These are phyloP conservation scores for Agrocybe pediades DNA, from an alignment of 768 basidiomycete genomes.

Conservation along the genomic window DNA sequence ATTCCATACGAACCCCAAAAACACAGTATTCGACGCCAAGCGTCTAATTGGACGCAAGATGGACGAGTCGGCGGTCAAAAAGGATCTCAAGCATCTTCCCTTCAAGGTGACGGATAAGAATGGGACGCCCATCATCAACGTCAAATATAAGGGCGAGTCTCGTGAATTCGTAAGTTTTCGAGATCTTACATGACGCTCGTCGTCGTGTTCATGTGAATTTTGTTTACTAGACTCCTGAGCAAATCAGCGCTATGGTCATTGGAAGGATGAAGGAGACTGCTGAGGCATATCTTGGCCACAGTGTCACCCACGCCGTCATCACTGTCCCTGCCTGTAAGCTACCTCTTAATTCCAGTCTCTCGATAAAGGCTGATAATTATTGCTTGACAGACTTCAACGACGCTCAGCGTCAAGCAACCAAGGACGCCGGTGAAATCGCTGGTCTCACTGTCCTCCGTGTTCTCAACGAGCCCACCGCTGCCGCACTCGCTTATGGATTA, in stretches of 20 bases:
- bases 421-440: slow-evolving; percentile 66
- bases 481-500: slow-evolving; percentile 71
- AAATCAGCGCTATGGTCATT: slow-evolving; percentile 69
- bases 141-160: slow-evolving; percentile 59
- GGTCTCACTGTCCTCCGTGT: slow-evolving; percentile 67
- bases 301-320: slow-evolving; percentile 61
- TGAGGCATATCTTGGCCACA: slow-evolving; percentile 66
- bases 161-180: slow-evolving; percentile 51
- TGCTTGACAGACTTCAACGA: slow-evolving; percentile 54
- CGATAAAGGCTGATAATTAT: slow-evolving; percentile 15
- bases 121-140: slow-evolving; percentile 78
- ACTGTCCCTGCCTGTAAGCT: slow-evolving; percentile 58
- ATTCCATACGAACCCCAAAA: slow-evolving; percentile 86
- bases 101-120: slow-evolving; percentile 74
- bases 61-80: slow-evolving; percentile 76
- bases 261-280: slow-evolving; percentile 73
- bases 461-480: slow-evolving; percentile 72
- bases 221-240: slow-evolving; percentile 70
- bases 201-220: not conserved
- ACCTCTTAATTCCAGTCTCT: not conserved
- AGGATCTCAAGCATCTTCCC: slow-evolving; percentile 86
- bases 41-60: slow-evolving; percentile 87
- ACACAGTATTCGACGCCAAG: slow-evolving; percentile 96
- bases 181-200: not conserved
- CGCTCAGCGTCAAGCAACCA: slow-evolving; percentile 64